Evolutionary conservation across 192 early-diverging fungal species (phyloP), one percentile per base, ranked within the genome.

Genomic region (Phlyctochytrium planicorne): DNA sequence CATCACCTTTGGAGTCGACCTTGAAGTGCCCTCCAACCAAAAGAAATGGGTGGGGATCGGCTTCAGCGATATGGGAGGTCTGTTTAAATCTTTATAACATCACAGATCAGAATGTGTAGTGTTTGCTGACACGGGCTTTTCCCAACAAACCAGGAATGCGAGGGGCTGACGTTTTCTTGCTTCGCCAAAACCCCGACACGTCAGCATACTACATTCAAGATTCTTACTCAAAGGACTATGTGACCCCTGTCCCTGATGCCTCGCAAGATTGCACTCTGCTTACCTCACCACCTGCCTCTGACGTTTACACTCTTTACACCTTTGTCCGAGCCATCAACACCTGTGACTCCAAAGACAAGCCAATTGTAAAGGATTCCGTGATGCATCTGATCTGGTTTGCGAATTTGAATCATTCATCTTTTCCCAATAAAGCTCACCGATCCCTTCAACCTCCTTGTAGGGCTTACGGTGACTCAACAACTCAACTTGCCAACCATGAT

Each of bases 1-100:
- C n/a, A 70, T 70, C 60, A 27, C 30, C 2, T 70, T 70, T 29
- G 68, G 68, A 16, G 68, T 70, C 20, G 68, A 70, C 36, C 31
- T 55, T 3, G 61, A 62, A 23, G 52, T 63, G 20, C 52, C 61
- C 23, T 24, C 61, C 25, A 31, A 4, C 50, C 24, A 17, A 27
- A 30, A 53, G 17, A n/a, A 63, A 10, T 70, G 68, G 68, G 34
- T 70, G 14, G 68, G 68, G 1, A 17, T 70, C 2, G 68, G 68
- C 17, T 20, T 69, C 12, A 37, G 32, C 0, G 60, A 69, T 1
- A 52, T 24, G 14, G 68, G 68, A 57, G 55, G 55, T 57, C n/a
- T n/a, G n/a, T n/a, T n/a, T n/a, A n/a, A n/a, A n/a, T n/a, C n/a
- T n/a, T n/a, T n/a, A n/a, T n/a, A n/a, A n/a, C n/a, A n/a, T n/a